Conservation (phyloP, 805 yeast genomes). For the Candida sanyiensis region DNA sequence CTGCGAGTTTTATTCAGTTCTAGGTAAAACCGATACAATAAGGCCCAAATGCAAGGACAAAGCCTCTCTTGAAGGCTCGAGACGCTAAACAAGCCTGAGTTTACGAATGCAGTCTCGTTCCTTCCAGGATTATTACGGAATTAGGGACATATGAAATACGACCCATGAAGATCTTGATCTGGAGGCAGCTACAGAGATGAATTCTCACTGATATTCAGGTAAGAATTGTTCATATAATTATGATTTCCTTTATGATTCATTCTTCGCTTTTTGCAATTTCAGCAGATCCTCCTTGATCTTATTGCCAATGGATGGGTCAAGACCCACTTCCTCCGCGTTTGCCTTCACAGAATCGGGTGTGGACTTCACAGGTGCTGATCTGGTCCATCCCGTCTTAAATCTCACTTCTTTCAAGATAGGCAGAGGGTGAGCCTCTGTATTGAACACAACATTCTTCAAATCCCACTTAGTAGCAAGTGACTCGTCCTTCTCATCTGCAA, state of each 20-base stretch:
- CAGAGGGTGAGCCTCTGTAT: slow-evolving; percentile 91
- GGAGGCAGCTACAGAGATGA: neutral
- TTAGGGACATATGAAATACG: too few species aligned
- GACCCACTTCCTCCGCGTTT: slow-evolving; percentile 18
- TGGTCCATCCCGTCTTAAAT: slow-evolving; percentile 60
- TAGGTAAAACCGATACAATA: too few species aligned
- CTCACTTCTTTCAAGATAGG: slow-evolving; percentile 56
- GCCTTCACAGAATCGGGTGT: too few species aligned
- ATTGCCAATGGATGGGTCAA: slow-evolving; percentile 9
- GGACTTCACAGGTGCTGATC: slow-evolving; percentile 23
- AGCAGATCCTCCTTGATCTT: neutral
- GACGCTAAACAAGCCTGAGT: too few species aligned
- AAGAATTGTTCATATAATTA: neutral
- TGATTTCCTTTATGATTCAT: neutral
- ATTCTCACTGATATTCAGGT: neutral
- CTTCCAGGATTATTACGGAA: too few species aligned
- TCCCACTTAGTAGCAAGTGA: slow-evolving; percentile 26
- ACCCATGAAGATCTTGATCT: too few species aligned
- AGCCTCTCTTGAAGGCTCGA: too few species aligned
- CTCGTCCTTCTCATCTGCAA: slow-evolving; percentile 60
- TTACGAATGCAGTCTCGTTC: too few species aligned
- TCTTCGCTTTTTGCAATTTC: neutral
- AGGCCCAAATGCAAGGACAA: too few species aligned
- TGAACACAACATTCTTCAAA: slow-evolving; percentile 50
- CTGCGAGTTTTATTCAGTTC: too few species aligned